Evolutionary conservation across 116 monocot genomes (phyloP).

Genomic region (Posidonia oceanica): DNA sequence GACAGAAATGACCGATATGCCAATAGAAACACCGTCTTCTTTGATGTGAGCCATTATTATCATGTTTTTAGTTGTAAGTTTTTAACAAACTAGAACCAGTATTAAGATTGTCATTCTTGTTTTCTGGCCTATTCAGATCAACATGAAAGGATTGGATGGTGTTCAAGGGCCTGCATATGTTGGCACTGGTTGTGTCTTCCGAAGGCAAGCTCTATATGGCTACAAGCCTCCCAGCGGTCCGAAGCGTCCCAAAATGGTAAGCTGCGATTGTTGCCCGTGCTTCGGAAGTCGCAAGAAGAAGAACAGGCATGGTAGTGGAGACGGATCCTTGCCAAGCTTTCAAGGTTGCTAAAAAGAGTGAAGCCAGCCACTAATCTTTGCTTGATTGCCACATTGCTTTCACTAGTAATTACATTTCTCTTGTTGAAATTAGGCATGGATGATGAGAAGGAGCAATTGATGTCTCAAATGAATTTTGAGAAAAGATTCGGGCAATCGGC

Average conservation of each 20-base stretch:
- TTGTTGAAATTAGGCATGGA: slow-evolving; percentile 2
- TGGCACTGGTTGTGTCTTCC: slow-evolving; percentile 91
- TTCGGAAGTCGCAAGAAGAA: slow-evolving; percentile 83
- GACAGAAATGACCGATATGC: slow-evolving; percentile 85
- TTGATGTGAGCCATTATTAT: slow-evolving; percentile 43
- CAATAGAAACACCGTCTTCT: slow-evolving; percentile 96
- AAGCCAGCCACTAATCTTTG: too few species aligned
- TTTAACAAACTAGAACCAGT: neutral
- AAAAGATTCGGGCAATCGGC: slow-evolving; percentile 90
- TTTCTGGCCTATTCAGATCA: slow-evolving; percentile 42
- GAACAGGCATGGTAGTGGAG: slow-evolving; percentile 20
- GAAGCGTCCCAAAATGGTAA: slow-evolving; percentile 91
- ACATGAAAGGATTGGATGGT: slow-evolving; percentile 97
- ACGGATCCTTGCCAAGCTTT: slow-evolving; percentile 2
- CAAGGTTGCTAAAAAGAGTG: slow-evolving; percentile 2
- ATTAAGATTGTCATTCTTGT: neutral
- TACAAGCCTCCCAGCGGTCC: slow-evolving; percentile 82
- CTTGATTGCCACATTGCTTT: neutral
- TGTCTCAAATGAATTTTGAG: slow-evolving; percentile 94
- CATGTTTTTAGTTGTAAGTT: too few species aligned
- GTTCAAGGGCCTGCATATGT: slow-evolving; percentile 99
- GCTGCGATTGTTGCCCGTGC: slow-evolving; percentile 93
- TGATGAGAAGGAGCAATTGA: slow-evolving; percentile 60
- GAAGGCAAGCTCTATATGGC: slow-evolving; percentile 83
- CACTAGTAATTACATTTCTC: neutral